These are phyloP conservation scores for Aschersonia sp. DNA, from an alignment of 2,329 filamentous ascomycete species.

Conservation along the genomic window DNA sequence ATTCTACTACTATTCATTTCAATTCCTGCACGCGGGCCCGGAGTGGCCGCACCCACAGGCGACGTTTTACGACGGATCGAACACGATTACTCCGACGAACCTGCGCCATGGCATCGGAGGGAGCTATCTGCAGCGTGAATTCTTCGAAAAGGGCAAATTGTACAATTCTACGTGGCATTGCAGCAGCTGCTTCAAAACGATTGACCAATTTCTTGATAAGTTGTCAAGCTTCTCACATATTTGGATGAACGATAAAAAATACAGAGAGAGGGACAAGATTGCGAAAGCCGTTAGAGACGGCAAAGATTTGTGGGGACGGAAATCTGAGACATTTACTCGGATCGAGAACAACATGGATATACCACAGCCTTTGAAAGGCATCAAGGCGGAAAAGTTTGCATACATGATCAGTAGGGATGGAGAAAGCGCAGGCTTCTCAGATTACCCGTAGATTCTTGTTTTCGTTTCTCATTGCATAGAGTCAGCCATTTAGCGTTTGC, in stretches of 20 bases:
- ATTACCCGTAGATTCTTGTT: constrained; percentile 17
- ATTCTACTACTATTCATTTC: constrained; percentile 45
- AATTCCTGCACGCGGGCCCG: constrained; percentile 26
- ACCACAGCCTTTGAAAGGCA: constrained; percentile 27
- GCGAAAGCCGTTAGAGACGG: constrained; percentile 35
- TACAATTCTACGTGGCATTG: constrained; percentile 46
- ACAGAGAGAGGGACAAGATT: constrained; percentile 31
- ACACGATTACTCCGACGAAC: constrained; percentile 37
- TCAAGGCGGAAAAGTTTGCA: constrained; percentile 22
- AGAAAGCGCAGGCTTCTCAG: constrained; percentile 29
- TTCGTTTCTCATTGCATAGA: too few species aligned
- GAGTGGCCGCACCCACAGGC: constrained; percentile 46
- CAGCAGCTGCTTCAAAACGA: constrained; percentile 42
- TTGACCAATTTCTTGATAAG: constrained; percentile 40
- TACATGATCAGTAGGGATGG: constrained; percentile 33
- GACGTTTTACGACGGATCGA: constrained; percentile 30
- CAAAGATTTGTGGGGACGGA: constrained; percentile 38
- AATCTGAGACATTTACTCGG: constrained; percentile 29
- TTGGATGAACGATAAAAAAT: constrained; percentile 34
- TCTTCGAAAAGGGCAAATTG: constrained; percentile 27
- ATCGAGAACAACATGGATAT: constrained; percentile 37
- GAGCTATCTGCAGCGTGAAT: constrained; percentile 18
- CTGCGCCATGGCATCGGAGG: constrained; percentile 34
- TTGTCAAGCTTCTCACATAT: constrained; percentile 41
- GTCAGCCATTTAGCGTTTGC: too few species aligned